Evolutionary conservation across 495 filamentous ascomycete species (phyloP).

Genomic region (Parathielavia hyrcaniae): DNA sequence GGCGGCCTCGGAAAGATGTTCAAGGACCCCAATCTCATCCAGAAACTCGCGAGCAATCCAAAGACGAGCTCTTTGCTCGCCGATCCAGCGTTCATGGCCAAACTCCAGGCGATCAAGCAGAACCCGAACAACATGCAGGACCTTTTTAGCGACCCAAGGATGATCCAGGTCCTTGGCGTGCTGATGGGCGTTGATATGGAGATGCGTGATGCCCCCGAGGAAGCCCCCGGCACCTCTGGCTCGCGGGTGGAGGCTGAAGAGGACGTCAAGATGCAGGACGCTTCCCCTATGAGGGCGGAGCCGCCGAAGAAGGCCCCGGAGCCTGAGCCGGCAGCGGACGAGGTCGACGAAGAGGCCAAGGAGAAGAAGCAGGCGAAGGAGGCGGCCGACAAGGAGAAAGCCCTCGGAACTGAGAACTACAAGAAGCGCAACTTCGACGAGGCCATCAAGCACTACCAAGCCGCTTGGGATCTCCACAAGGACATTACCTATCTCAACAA

Average conservation of each 20-base stretch:
- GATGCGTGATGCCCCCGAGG: slow-evolving; percentile 55
- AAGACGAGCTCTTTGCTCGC: slow-evolving; percentile 83
- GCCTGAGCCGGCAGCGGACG: slow-evolving; percentile 56
- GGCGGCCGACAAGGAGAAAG: slow-evolving; percentile 91
- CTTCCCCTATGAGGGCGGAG: slow-evolving; percentile 31
- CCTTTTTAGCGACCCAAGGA: slow-evolving; percentile 80
- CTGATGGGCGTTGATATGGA: slow-evolving; percentile 91
- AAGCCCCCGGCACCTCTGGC: slow-evolving; percentile 40
- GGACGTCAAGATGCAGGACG: slow-evolving; percentile 75
- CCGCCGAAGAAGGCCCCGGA: slow-evolving; percentile 46
- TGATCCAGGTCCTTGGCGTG: slow-evolving; percentile 91
- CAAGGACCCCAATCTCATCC: slow-evolving; percentile 79
- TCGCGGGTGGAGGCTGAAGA: slow-evolving; percentile 55
- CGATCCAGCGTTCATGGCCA: slow-evolving; percentile 82
- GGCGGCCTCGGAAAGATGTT: slow-evolving; percentile 85
- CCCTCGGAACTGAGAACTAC: slow-evolving; percentile 87
- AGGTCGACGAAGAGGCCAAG: slow-evolving; percentile 70
- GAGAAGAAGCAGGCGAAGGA: slow-evolving; percentile 85
- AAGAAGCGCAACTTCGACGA: slow-evolving; percentile 95
- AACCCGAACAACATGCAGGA: slow-evolving; percentile 75
- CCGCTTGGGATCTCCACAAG: slow-evolving; percentile 91
- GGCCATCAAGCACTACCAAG: slow-evolving; percentile 90
- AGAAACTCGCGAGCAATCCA: slow-evolving; percentile 88
- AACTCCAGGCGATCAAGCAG: slow-evolving; percentile 69
- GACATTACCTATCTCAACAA: slow-evolving; percentile 98